These are phyloP conservation scores for Stachybotrys echinatus DNA, from an alignment of 2,329 filamentous ascomycete species.

Conservation along the genomic window DNA sequence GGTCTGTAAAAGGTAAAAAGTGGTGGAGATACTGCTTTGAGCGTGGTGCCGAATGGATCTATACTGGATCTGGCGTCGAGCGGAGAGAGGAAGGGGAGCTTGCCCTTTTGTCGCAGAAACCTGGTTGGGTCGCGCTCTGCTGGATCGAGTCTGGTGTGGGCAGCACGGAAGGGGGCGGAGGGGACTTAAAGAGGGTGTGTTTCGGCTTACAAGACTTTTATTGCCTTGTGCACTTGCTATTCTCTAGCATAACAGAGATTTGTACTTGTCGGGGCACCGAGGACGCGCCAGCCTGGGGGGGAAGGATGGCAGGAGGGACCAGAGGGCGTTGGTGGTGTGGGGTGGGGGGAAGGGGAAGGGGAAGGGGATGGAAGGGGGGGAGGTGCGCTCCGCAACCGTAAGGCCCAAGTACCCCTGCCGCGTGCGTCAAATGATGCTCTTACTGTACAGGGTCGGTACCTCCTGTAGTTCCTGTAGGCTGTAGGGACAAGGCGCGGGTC, in stretches of 20 bases:
- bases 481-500: too few species aligned
- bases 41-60: conserved; percentile 59
- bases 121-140: conserved; percentile 42
- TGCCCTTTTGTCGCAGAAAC: conserved; percentile 48
- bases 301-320: conserved; percentile 9
- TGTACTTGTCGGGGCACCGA: conserved; percentile 24
- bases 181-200: not conserved
- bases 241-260: conserved; percentile 2
- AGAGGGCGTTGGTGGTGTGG: conserved; percentile 5
- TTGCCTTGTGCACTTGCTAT: not conserved
- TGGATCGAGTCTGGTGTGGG: conserved; percentile 31
- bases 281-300: conserved; percentile 11
- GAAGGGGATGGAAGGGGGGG: not conserved
- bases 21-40: conserved; percentile 61
- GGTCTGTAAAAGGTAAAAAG: conserved; percentile 45
- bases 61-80: conserved; percentile 60
- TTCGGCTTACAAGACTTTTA: conserved; percentile 2
- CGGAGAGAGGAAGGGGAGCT: conserved; percentile 33
- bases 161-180: conserved; percentile 3
- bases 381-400: not conserved
- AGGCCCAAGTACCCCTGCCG: not conserved
- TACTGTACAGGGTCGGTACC: too few species aligned
- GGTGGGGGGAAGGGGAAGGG: not conserved
- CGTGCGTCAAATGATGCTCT: too few species aligned
- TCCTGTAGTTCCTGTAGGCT: too few species aligned